Evolutionary conservation across 768 basidiomycete genomes (phyloP), one percentile per base, ranked within the genome.

Genomic region (Tricholoma sp.): DNA sequence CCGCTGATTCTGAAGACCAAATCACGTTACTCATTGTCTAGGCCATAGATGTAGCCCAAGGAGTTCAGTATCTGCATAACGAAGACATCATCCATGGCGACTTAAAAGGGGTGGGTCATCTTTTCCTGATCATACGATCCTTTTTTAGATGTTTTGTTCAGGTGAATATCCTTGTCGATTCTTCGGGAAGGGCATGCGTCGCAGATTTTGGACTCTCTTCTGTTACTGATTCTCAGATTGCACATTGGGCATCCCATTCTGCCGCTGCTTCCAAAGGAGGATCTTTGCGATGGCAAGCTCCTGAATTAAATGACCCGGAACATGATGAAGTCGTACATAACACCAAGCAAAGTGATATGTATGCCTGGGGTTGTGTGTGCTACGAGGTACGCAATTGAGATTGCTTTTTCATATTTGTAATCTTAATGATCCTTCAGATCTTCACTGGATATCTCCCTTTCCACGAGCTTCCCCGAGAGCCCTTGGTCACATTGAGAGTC

Each of bases 21-120:
- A 29, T 8, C 29, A 29, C 8, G 4, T 3, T 29, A 3, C n/a
- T n/a, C n/a, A n/a, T n/a, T n/a, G n/a, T n/a, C n/a, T 8, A 29
- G 29, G 3, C 4, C 29, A 4, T 29, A 29, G 29, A 29, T 29
- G 60, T 68, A 4, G 68, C 66, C 0, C 50, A 57, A n/a, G 71
- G 71, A 14, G 39, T 72, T 19, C 51, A 64, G 14, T 68, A 70
- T 57, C 61, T 72, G 3, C 71, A 72, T 57, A 32, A 24, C 18
- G 51, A 63, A 34, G 50, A 62, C 19, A 65, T 71, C 9, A 61
- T 71, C 16, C 71, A 72, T 45, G 70, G 71, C 11, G 70, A 72
- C 58, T 59, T 72, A 16, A 70, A 70, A 65, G 68, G 67, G 43
- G 69, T 71, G 45, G 4, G 50, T 3, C 37, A 18, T 39, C 29